These are phyloP conservation scores for Sindora glabra DNA, from an alignment of 306 rosid genomes.

Conservation along the genomic window DNA sequence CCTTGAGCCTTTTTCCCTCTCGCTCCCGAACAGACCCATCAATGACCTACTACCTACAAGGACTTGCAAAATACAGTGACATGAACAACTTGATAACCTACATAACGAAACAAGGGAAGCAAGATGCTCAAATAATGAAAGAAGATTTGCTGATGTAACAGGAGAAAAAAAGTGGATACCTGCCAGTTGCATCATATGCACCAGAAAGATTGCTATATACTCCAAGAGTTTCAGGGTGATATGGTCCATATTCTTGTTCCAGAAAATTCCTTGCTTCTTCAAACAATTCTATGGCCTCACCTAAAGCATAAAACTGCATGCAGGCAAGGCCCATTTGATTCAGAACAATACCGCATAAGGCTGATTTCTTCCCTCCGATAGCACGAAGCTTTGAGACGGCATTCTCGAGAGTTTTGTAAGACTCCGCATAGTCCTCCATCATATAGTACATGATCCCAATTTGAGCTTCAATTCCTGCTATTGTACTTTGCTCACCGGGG, in stretches of 20 bases:
- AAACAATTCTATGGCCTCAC: constrained; percentile 67
- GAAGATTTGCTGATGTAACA: not conserved
- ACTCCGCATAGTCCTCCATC: constrained; percentile 61
- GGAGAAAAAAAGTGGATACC: constrained; percentile 31
- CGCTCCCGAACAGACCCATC: no score
- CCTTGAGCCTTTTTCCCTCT: no score
- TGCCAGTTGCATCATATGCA: constrained; percentile 88
- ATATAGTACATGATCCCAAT: constrained; percentile 78
- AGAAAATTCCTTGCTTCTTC: constrained; percentile 71
- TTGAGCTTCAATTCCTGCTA: constrained; percentile 96
- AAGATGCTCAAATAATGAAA: not conserved
- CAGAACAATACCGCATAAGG: constrained; percentile 81
- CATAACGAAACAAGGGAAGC: not conserved
- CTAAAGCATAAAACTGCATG: constrained; percentile 51
- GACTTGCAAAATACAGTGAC: not conserved
- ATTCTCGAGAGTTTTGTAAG: constrained; percentile 56
- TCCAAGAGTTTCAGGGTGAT: constrained; percentile 88
- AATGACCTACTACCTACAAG: not conserved
- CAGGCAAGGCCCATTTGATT: constrained; percentile 94
- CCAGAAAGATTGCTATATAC: constrained; percentile 93
- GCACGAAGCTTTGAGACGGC: constrained; percentile 76
- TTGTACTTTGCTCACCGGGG: constrained; percentile 73
- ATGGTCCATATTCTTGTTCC: constrained; percentile 71
- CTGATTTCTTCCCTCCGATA: constrained; percentile 72
- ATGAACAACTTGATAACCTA: not conserved